Evolutionary conservation across 108 stramenopile species (phyloP), one percentile per base, ranked within the genome.

Genomic region (Skeletonema grethae): DNA sequence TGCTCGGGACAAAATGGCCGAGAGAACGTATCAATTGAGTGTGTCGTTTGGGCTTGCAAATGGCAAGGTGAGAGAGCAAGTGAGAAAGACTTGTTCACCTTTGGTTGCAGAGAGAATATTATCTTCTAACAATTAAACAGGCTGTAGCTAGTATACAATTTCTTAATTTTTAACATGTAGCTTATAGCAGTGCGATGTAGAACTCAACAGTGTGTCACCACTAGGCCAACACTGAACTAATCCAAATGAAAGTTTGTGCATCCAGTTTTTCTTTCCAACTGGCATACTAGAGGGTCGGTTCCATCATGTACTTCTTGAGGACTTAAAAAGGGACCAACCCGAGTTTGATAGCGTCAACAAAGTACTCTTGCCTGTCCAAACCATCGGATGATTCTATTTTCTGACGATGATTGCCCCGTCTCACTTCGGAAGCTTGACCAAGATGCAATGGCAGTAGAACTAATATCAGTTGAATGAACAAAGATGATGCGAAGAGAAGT

Each of bases 1-100:
- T n/a, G 30, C 66, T 13, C 77, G 77, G 7, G 77, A 79, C 29
- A 73, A 50, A 24, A 73, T 79, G 73, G 77, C 77, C 7, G 64
- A 69, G 57, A 79, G 67, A 61, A 62, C 73, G 28, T 79, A 60
- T 45, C 15, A 31, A 57, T 41, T 76, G n/a, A 56, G 75, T 64
- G 36, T 24, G 8, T 60, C 46, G 50, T 13, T 53, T 34, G 67
- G 67, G 7, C 68, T 76, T 43, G 55, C 35, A 16, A 69, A 60
- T 57, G 68, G 68, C 11, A 50, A 62, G 22, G 75, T 76, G 41
- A 57, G 32, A 11, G 32, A 48, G 18, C 75, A 76, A 55, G 29
- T 76, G 39, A 69, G 50, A 25, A 63, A 63, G 53, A 76, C 68
- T 29, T 76, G 75, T 20, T 63, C 75, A n/a, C 66, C 56, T 38